A percentile compares a stretch with the other conserved stretches of the same genome.
These are phyloP conservation scores for Alternaria arborescens DNA, from an alignment of 2,329 filamentous ascomycete species.

Conservation along the genomic window DNA sequence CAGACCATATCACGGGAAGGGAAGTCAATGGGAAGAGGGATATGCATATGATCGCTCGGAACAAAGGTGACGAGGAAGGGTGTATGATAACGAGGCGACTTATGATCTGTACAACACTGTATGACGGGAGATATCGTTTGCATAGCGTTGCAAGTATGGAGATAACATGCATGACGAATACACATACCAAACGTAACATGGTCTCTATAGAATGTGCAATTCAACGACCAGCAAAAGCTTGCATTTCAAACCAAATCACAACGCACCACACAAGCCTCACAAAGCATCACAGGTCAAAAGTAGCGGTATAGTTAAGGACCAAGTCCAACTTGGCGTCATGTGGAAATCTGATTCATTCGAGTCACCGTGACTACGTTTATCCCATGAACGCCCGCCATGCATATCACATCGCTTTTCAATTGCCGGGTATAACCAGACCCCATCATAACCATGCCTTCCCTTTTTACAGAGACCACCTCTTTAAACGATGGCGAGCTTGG, in stretches of 20 bases:
- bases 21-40: neutral
- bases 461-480: slow-evolving; percentile 27
- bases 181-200: neutral
- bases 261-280: neutral
- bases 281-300: neutral
- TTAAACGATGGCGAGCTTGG: slow-evolving; percentile 99
- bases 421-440: slow-evolving; percentile 46
- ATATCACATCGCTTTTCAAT: slow-evolving; percentile 46
- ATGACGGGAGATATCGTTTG: neutral
- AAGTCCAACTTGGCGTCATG: slow-evolving; percentile 38
- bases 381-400: slow-evolving; percentile 50
- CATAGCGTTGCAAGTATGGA: neutral
- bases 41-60: neutral
- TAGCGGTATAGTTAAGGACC: neutral
- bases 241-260: too few relatives aligned
- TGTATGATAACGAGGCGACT: slow-evolving; percentile 20
- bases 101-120: slow-evolving; percentile 18
- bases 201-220: neutral
- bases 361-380: slow-evolving; percentile 48
- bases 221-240: neutral
- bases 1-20: neutral
- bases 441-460: slow-evolving; percentile 36
- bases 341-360: slow-evolving; percentile 48
- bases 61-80: neutral
- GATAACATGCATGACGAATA: neutral